A percentile compares a stretch with the other conserved stretches of the same genome.
Evolutionary conservation across 2,329 filamentous ascomycete genomes (phyloP).

Genomic region (Parascedosporium putredinis): DNA sequence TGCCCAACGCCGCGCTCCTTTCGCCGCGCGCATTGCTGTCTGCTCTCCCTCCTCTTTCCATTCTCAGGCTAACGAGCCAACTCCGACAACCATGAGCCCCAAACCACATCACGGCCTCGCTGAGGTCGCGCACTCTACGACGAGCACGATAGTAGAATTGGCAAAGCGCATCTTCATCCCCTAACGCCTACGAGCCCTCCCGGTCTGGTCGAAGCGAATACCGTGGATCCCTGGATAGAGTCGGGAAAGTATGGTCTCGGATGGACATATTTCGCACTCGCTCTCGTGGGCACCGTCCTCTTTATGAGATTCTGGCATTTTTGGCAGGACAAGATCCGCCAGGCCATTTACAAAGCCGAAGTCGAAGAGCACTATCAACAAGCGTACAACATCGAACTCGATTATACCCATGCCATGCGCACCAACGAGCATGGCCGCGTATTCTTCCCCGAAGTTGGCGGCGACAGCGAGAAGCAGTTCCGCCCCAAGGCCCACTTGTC

Average conservation of each 20-base stretch:
- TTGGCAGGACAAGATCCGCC: conserved; percentile 88
- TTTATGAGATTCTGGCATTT: conserved; percentile 72
- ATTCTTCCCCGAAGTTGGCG: conserved; percentile 59
- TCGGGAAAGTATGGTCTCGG: conserved; percentile 78
- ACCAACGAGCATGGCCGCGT: conserved; percentile 49
- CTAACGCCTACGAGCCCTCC: conserved; percentile 49
- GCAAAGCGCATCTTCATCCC: conserved; percentile 50
- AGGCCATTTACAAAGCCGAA: conserved; percentile 79
- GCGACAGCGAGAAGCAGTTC: conserved; percentile 38
- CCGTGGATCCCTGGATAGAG: conserved; percentile 67
- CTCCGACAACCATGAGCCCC: conserved; percentile 1
- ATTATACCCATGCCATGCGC: conserved; percentile 33
- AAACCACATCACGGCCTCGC: background rate
- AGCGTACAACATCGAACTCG: conserved; percentile 39
- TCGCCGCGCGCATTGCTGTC: background rate
- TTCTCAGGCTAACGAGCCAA: background rate
- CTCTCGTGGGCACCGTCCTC: conserved; percentile 56
- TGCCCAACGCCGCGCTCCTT: background rate
- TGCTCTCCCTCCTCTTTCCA: background rate
- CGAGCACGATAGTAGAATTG: conserved; percentile 17
- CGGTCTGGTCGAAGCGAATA: conserved; percentile 51
- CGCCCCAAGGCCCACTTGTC: conserved; percentile 64
- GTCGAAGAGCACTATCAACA: conserved; percentile 54
- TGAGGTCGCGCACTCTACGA: conserved; percentile 1
- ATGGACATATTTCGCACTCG: conserved; percentile 80